Evolutionary conservation across 2,329 filamentous ascomycete species (phyloP).

Genomic region (Neonectria magnoliae): DNA sequence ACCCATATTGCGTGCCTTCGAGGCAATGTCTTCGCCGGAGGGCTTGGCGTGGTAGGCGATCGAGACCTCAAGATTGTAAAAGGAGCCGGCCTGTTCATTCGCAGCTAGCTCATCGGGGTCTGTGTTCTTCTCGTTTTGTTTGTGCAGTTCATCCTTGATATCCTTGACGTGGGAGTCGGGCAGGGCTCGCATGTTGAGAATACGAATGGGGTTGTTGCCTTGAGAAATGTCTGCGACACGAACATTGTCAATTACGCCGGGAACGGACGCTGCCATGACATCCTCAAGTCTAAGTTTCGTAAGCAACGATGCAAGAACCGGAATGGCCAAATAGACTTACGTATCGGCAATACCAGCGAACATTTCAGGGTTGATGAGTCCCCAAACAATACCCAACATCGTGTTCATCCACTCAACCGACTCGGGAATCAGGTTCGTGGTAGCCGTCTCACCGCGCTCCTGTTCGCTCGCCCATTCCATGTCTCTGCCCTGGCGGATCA

Average conservation of each 20-base stretch:
- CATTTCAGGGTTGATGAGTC: slow-evolving; percentile 94
- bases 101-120: slow-evolving; percentile 89
- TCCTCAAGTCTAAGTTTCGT: slow-evolving; percentile 61
- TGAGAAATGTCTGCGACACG: slow-evolving; percentile 95
- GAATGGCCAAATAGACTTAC: slow-evolving; percentile 36
- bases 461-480: slow-evolving; percentile 91
- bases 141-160: slow-evolving; percentile 82
- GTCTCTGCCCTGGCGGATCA: slow-evolving; percentile 83
- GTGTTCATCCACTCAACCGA: slow-evolving; percentile 98
- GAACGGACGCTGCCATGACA: slow-evolving; percentile 96
- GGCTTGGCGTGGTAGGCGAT: slow-evolving; percentile 92
- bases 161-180: slow-evolving; percentile 82
- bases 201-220: slow-evolving; percentile 87
- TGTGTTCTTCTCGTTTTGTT: slow-evolving; percentile 81
- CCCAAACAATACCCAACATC: slow-evolving; percentile 85
- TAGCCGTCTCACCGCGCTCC: slow-evolving; percentile 84
- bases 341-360: slow-evolving; percentile 93
- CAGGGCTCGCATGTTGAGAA: slow-evolving; percentile 86
- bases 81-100: slow-evolving; percentile 89
- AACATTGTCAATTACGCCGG: slow-evolving; percentile 91
- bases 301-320: slow-evolving; percentile 10
- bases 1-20: slow-evolving; percentile 93
- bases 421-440: slow-evolving; percentile 89
- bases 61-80: slow-evolving; percentile 91
- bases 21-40: slow-evolving; percentile 73